Base-by-base conservation (phyloP, 805 yeast genomes). In the Schizosaccharomyces octosporus region DNA sequence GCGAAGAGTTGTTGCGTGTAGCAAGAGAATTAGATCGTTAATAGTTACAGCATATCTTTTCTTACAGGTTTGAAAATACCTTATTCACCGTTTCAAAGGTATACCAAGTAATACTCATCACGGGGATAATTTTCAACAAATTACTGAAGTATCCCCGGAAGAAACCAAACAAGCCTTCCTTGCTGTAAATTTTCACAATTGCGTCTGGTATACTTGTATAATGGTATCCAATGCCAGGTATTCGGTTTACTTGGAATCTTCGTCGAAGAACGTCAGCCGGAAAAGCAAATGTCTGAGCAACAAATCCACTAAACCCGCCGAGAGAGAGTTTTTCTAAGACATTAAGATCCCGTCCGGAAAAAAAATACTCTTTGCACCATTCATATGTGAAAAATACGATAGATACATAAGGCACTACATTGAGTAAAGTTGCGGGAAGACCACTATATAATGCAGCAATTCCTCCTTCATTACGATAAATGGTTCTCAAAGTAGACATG, bases 321-420 rank as follows among this genome's bases (percentile, higher is more conserved):
- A 89, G 79, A 0, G 78, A 65, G 29, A 90, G 72, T 67, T 83
- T 84, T 72, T 81, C 79, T 48, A 72, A 64, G 3, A 83, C 81
- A 62, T 72, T 69, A 60, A 68, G 74, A 51, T 62, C 66, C n/a
- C 65, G 64, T 31, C 66, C 62, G 19, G 65, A 73, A 66, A 66
- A 76, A 66, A 73, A 72, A 61, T 74, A 68, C 63, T 83, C 93
- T 64, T 88, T 80, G 65, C 88, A 68, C 64, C 79, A 81, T 68
- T 93, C 97, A 74, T 89, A 90, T 58, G 87, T 81, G 1, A 95
- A 84, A 69, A 90, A 90, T 72, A 89, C 90, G 61, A 90, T 78
- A 3, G 95, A 95, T 41, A 87, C 96, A 68, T 89, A 93, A 0
- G 97, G 97, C 1, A 95, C 97, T 24, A 93, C 96, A 1, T 97